These are phyloP conservation scores for Brasenia schreberi DNA, from an alignment of 164 flowering plant genomes.

Conservation along the genomic window DNA sequence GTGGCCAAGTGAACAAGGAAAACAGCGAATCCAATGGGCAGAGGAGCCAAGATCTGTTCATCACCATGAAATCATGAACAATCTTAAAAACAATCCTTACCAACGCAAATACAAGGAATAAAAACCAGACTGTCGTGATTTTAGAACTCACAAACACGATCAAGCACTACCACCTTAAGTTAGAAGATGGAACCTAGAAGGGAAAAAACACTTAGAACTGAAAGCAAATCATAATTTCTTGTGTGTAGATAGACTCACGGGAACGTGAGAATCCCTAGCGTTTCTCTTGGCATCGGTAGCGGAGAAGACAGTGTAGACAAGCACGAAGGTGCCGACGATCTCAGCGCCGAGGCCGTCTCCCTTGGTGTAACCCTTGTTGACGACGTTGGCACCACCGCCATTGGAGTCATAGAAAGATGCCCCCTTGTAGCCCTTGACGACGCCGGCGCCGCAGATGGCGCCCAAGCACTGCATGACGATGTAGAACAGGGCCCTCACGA, in stretches of 20 bases:
- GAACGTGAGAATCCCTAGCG: slow-evolving; percentile 89
- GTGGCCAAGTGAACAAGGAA: slow-evolving; percentile 81
- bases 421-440: slow-evolving; percentile 54
- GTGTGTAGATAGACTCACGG: slow-evolving; percentile 28
- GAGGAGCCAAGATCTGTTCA: slow-evolving; percentile 58
- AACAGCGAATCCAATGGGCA: slow-evolving; percentile 71
- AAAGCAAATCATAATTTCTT: too few species aligned
- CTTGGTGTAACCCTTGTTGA: slow-evolving; percentile 60
- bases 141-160: too few species aligned
- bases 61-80: not conserved
- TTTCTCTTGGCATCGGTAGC: slow-evolving; percentile 86
- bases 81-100: not conserved
- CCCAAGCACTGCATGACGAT: slow-evolving; percentile 82
- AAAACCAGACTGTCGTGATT: too few species aligned
- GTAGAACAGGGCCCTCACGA: slow-evolving; percentile 70
- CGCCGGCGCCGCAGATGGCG: slow-evolving; percentile 77
- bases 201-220: too few species aligned
- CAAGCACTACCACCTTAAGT: too few species aligned
- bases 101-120: not conserved
- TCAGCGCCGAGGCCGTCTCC: slow-evolving; percentile 83
- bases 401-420: slow-evolving; percentile 4
- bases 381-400: slow-evolving; percentile 61
- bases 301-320: slow-evolving; percentile 83
- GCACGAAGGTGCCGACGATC: slow-evolving; percentile 73
- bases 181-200: too few species aligned